Evolutionary conservation across 2,329 filamentous ascomycete species (phyloP).

Genomic region (Fusarium sp.): DNA sequence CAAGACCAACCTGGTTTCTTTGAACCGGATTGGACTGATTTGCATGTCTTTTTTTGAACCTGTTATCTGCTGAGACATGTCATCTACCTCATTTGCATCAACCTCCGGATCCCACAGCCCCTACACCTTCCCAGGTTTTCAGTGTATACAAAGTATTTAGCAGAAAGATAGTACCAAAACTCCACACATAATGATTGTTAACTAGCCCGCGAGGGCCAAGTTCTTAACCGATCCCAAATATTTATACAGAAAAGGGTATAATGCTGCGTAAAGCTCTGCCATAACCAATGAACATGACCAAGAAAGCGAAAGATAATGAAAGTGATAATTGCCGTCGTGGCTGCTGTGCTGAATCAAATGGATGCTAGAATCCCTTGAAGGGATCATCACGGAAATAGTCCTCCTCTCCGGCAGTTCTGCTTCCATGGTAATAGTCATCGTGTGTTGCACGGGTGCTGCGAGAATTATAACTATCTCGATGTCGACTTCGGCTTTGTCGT

Average conservation of each 20-base stretch:
- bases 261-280: conserved; percentile 16
- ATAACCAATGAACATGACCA: conserved; percentile 12
- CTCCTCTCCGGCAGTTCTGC: conserved; percentile 61
- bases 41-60: not conserved
- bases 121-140: conserved; percentile 11
- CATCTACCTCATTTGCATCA: not conserved
- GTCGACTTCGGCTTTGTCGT: conserved; percentile 62
- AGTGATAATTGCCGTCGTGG: conserved; percentile 11
- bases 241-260: conserved; percentile 42
- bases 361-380: conserved; percentile 67
- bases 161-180: conserved; percentile 20
- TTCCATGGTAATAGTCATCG: conserved; percentile 61
- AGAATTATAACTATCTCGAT: conserved; percentile 62
- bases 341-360: not conserved
- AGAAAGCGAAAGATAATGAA: conserved; percentile 30
- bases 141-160: not conserved
- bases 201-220: not conserved
- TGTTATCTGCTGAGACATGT: not conserved
- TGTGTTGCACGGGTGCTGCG: conserved; percentile 54
- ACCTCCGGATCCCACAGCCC: not conserved
- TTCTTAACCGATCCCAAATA: conserved; percentile 21
- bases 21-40: not conserved
- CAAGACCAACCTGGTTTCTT: not conserved
- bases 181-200: conserved; percentile 23
- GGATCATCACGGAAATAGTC: conserved; percentile 69